These are phyloP conservation scores for Solanum paucissectum DNA, from an alignment of 257 asterid species.

Conservation along the genomic window DNA sequence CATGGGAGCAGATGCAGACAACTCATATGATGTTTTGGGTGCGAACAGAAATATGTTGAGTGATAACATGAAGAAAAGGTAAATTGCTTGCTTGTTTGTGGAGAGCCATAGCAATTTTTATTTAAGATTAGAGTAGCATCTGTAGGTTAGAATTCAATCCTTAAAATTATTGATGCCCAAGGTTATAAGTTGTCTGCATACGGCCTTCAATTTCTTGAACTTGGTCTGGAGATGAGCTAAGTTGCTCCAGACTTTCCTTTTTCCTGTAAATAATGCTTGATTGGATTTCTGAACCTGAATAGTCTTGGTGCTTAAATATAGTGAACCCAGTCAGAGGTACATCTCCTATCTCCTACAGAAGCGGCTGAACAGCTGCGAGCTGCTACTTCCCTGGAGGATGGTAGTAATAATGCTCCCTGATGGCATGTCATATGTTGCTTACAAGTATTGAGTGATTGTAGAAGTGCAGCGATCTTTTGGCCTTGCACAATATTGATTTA, in stretches of 20 bases:
- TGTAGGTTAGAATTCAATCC: background rate
- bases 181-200: background rate
- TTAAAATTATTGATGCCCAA: background rate
- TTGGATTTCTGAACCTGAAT: background rate
- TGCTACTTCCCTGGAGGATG: background rate
- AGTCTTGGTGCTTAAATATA: background rate
- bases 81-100: constrained; percentile 1
- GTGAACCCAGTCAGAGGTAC: background rate
- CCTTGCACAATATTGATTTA: background rate
- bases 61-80: constrained; percentile 91
- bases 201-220: background rate
- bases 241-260: background rate
- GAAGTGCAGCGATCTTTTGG: background rate
- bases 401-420: background rate
- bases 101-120: background rate
- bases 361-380: background rate
- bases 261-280: background rate
- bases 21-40: constrained; percentile 82
- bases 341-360: background rate
- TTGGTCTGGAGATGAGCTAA: background rate
- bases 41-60: constrained; percentile 73
- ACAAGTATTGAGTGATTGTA: background rate
- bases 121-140: background rate
- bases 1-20: constrained; percentile 62
- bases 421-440: background rate